A percentile compares a stretch with the other conserved stretches of the same genome.
phyloP scores from a whole-genome alignment of 1,284 basidiomycete species.

The Dichomitus squalens region DNA sequence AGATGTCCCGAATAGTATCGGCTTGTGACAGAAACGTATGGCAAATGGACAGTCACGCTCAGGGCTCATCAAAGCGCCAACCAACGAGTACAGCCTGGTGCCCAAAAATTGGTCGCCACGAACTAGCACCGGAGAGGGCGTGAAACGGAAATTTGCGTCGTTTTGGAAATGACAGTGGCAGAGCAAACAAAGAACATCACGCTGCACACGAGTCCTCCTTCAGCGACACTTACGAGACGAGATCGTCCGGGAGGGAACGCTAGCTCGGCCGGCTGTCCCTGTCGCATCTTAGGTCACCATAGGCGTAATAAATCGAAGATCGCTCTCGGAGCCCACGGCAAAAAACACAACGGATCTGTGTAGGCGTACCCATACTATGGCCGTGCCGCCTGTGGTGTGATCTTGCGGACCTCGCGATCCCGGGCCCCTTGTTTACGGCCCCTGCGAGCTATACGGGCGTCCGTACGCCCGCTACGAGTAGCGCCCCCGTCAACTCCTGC shows the following conservation, averaged over 20 bases:
- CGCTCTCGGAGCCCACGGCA: not conserved
- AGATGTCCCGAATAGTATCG: constrained; percentile 2
- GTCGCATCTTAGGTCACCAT: constrained; percentile 6
- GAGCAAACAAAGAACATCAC: not conserved
- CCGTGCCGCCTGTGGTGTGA: constrained; percentile 1
- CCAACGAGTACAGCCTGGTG: constrained; percentile 4
- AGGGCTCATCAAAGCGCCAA: constrained; percentile 3
- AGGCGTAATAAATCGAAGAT: constrained; percentile 19
- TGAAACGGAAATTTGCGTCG: constrained; percentile 17
- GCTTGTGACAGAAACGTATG: constrained; percentile 3
- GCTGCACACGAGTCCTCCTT: constrained; percentile 6
- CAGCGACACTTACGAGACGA: constrained; percentile 2
- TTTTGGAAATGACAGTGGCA: constrained; percentile 8
- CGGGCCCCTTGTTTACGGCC: not conserved
- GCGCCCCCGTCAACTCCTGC: not conserved
- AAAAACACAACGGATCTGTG: not conserved
- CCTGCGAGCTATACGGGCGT: constrained; percentile 2
- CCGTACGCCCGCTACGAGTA: not conserved
- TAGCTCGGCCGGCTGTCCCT: constrained; percentile 1
- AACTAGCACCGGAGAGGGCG: constrained; percentile 7
- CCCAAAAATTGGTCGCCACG: constrained; percentile 5
- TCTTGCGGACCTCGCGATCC: not conserved
- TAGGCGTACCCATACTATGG: not conserved
- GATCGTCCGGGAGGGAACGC: constrained; percentile 3
- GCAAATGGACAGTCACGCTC: constrained; percentile 9